phyloP scores from a whole-genome alignment of 129 eudicot species.

The Cynara cardunculus region DNA sequence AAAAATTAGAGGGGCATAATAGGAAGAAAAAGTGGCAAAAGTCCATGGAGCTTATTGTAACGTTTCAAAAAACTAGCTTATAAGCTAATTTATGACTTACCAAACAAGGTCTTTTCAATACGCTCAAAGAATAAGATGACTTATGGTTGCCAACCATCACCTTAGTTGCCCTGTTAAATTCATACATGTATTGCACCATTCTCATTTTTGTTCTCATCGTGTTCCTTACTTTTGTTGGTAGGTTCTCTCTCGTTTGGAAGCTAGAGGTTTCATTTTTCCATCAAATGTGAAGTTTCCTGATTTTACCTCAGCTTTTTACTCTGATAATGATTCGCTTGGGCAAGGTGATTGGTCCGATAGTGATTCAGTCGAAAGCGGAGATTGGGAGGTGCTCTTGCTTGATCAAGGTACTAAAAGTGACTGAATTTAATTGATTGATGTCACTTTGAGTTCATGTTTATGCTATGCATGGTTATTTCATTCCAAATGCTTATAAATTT shows the following conservation, averaged over 20 bases:
- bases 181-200: not conserved
- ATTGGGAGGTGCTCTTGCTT: constrained; percentile 18
- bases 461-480: not conserved
- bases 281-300: constrained; percentile 13
- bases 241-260: constrained; percentile 25
- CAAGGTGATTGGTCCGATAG: not conserved
- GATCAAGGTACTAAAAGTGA: not conserved
- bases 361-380: constrained; percentile 19
- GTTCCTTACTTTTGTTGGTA: not conserved
- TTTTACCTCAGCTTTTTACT: constrained; percentile 7
- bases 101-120: not conserved
- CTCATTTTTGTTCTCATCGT: not conserved
- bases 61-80: not conserved
- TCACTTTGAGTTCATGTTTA: constrained; percentile 7
- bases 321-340: not conserved
- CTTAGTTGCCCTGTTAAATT: not conserved
- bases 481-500: not conserved
- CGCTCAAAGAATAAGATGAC: not conserved
- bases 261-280: constrained; percentile 19
- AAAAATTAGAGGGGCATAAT: not conserved
- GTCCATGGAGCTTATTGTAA: not conserved
- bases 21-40: not conserved
- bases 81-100: not conserved
- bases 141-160: not conserved
- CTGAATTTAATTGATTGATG: constrained; percentile 6